phyloP scores from a whole-genome alignment of 1,139 yeast genomes.

The Debaryomyces psychrophilus region DNA sequence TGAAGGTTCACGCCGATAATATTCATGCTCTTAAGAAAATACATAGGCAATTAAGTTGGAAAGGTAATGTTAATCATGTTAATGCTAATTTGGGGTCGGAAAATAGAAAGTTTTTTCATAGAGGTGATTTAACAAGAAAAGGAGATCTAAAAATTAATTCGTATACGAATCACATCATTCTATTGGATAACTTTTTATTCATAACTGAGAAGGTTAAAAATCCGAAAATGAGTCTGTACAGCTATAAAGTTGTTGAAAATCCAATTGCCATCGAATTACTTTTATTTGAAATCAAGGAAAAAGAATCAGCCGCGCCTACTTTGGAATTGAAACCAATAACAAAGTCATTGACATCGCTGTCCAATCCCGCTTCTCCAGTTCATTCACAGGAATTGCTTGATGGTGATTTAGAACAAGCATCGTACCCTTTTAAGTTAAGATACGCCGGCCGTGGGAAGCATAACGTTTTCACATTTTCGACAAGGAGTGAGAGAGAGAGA shows the following conservation, averaged over 20 bases:
- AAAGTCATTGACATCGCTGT: slow-evolving; percentile 21
- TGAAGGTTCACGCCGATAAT: slow-evolving; percentile 60
- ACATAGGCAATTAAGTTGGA: slow-evolving; percentile 54
- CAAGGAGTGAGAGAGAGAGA: slow-evolving; percentile 58
- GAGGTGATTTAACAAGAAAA: slow-evolving; percentile 65
- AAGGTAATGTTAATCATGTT: slow-evolving; percentile 39
- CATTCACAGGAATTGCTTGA: slow-evolving; percentile 16
- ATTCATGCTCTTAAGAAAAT: slow-evolving; percentile 51
- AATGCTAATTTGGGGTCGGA: slow-evolving; percentile 58
- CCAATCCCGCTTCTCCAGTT: slow-evolving; percentile 18
- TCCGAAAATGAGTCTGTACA: slow-evolving; percentile 25
- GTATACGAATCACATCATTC: slow-evolving; percentile 54
- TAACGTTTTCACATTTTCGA: slow-evolving; percentile 55
- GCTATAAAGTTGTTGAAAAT: slow-evolving; percentile 52
- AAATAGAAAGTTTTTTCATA: slow-evolving; percentile 57
- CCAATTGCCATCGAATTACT: slow-evolving; percentile 66
- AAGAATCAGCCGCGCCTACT: slow-evolving; percentile 19
- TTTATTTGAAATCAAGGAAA: slow-evolving; percentile 53
- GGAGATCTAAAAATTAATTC: slow-evolving; percentile 64
- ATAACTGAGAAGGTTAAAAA: slow-evolving; percentile 56
- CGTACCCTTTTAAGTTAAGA: slow-evolving; percentile 43
- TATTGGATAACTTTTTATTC: slow-evolving; percentile 73
- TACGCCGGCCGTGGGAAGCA: slow-evolving; percentile 50
- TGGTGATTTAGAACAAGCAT: slow-evolving; percentile 40
- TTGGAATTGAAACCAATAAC: slow-evolving; percentile 27